Conservation (phyloP, 139 green algal species). For the Auxenochlorella pyrenoidosa region DNA sequence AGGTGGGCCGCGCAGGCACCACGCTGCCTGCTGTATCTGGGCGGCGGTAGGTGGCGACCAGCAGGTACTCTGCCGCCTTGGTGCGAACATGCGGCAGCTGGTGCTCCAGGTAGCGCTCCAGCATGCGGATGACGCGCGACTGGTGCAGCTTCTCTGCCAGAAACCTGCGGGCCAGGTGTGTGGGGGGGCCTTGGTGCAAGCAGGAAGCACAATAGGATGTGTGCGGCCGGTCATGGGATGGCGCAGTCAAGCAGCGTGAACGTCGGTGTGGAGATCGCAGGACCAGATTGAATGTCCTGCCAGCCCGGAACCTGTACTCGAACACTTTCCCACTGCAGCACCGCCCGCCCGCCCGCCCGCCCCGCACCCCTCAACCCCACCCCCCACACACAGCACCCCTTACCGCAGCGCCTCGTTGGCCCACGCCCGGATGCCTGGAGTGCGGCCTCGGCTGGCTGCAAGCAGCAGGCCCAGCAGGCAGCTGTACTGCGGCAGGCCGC, state of each 20-base stretch:
- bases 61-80: constrained; percentile 21
- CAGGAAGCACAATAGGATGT: too few species aligned
- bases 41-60: not conserved
- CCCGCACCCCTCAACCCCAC: too few species aligned
- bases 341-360: too few species aligned
- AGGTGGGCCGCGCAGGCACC: not conserved
- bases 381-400: not conserved
- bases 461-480: constrained; percentile 33
- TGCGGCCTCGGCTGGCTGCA: constrained; percentile 22
- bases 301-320: too few species aligned
- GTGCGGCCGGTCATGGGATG: too few species aligned
- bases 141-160: constrained; percentile 22
- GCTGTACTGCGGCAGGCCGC: constrained; percentile 14
- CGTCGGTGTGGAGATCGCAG: not conserved
- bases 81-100: not conserved
- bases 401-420: constrained; percentile 27
- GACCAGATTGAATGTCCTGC: too few species aligned
- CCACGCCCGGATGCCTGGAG: constrained; percentile 10
- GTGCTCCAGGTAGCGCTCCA: constrained; percentile 26
- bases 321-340: too few species aligned
- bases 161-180: not conserved
- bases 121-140: constrained; percentile 5
- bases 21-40: not conserved
- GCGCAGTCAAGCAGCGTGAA: not conserved
- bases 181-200: too few species aligned